Conservation (phyloP, 2,329 filamentous ascomycete species). For the Diaporthe eres region DNA sequence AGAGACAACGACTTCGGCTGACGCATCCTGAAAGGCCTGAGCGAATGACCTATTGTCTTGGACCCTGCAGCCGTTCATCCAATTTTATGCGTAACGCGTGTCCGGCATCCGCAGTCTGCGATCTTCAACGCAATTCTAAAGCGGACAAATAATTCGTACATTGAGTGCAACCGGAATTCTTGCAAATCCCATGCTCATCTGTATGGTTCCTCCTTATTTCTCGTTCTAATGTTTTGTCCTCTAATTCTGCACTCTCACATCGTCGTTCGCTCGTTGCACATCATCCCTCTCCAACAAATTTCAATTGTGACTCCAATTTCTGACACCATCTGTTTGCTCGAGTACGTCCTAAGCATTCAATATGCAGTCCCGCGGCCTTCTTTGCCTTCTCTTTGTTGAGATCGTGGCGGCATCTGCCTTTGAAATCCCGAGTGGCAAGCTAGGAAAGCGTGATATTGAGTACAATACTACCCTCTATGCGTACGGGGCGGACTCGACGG, state of each 20-base stretch:
- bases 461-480: slow-evolving; percentile 13
- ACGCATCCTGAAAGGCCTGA: slow-evolving; percentile 11
- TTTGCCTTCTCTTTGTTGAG: neutral
- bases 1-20: neutral
- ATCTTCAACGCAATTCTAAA: neutral
- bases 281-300: neutral
- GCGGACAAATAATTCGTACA: neutral
- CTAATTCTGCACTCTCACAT: neutral
- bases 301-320: neutral
- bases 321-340: neutral
- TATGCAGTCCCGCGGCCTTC: neutral
- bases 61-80: neutral
- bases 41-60: neutral
- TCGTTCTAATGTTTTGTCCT: neutral
- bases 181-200: neutral
- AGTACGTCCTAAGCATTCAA: neutral
- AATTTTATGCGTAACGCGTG: slow-evolving; percentile 23
- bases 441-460: slow-evolving; percentile 4
- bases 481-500: neutral
- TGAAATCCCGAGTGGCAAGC: neutral
- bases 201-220: neutral
- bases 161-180: neutral
- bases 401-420: neutral
- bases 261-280: neutral
- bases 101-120: neutral